Evolutionary conservation across 1,139 yeast species (phyloP).

Genomic region (Kazachstania sp.): DNA sequence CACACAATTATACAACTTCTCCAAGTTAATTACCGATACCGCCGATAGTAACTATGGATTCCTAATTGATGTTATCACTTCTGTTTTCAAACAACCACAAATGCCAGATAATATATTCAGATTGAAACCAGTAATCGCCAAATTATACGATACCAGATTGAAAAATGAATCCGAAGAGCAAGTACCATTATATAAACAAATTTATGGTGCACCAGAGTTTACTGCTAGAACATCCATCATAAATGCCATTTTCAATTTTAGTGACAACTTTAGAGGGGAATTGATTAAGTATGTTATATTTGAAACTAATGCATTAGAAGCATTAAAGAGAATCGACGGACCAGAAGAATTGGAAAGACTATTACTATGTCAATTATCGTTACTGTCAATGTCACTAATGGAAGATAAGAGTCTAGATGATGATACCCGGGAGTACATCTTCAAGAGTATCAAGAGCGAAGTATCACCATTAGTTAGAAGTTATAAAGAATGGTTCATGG

Average conservation of each 20-base stretch:
- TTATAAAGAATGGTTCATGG: slow-evolving; percentile 72
- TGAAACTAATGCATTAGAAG: slow-evolving; percentile 37
- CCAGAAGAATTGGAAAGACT: slow-evolving; percentile 61
- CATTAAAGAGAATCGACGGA: slow-evolving; percentile 53
- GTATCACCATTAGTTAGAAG: slow-evolving; percentile 70
- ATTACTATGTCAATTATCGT: slow-evolving; percentile 46
- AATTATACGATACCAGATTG: slow-evolving; percentile 38
- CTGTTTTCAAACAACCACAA: slow-evolving; percentile 44
- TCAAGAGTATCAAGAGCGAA: slow-evolving; percentile 36
- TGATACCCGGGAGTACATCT: slow-evolving; percentile 21
- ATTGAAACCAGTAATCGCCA: slow-evolving; percentile 51
- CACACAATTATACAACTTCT: slow-evolving; percentile 25
- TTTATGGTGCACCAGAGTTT: slow-evolving; percentile 56
- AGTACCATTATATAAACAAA: slow-evolving; percentile 34
- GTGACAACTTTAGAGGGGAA: slow-evolving; percentile 33
- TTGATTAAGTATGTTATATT: slow-evolving; percentile 39
- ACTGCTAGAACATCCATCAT: slow-evolving; percentile 45
- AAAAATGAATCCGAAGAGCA: slow-evolving; percentile 9
- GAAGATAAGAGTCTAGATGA: slow-evolving; percentile 14
- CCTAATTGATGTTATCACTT: slow-evolving; percentile 46
- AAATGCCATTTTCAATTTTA: slow-evolving; percentile 37
- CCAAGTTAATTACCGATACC: slow-evolving; percentile 11
- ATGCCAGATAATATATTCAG: slow-evolving; percentile 48
- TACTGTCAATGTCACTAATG: slow-evolving; percentile 32
- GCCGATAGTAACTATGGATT: slow-evolving; percentile 35